Evolutionary conservation across 2,329 filamentous ascomycete species (phyloP).

Genomic region (Fusarium redolens): DNA sequence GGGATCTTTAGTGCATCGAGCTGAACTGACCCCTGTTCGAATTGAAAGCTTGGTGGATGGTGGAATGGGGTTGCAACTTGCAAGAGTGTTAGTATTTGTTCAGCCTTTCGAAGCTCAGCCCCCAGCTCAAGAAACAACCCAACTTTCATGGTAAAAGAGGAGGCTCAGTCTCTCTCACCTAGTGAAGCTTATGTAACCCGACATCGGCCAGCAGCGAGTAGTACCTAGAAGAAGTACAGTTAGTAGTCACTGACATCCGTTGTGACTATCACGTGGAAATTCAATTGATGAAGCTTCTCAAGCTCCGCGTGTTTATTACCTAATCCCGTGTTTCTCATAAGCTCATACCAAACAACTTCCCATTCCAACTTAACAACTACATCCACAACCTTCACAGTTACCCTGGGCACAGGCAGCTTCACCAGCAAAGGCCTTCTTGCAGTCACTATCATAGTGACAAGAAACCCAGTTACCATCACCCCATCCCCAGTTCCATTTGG

Average conservation of each 20-base stretch:
- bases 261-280: background rate
- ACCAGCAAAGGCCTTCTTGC: background rate
- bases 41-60: constrained; percentile 3
- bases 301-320: background rate
- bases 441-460: background rate
- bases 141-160: constrained; percentile 6
- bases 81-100: background rate
- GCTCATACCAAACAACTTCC: background rate
- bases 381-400: background rate
- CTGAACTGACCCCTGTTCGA: constrained; percentile 30
- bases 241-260: background rate
- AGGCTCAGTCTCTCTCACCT: background rate
- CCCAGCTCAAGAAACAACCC: constrained; percentile 17
- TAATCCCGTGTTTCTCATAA: background rate
- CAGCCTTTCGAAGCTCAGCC: constrained; percentile 20
- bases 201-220: background rate
- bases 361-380: background rate
- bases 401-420: background rate
- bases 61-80: constrained; percentile 7
- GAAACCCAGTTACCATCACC: background rate
- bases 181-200: background rate
- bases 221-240: background rate
- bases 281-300: background rate
- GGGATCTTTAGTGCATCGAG: constrained; percentile 30
- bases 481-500: background rate